Evolutionary conservation across 148 eudicot genomes (phyloP).

Genomic region (Simmondsia chinensis): DNA sequence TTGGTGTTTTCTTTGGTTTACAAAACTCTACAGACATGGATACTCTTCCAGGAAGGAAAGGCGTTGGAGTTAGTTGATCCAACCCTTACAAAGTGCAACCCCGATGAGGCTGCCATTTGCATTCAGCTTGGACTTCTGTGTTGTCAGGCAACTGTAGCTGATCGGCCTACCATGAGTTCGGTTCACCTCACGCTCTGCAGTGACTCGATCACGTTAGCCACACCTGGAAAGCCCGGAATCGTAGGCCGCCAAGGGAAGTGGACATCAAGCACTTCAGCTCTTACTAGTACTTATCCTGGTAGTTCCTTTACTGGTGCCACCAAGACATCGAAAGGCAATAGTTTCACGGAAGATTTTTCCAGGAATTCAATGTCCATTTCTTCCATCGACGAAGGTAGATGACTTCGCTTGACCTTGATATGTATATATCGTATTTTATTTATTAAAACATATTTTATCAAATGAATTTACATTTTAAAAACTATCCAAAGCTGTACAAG

Average conservation of each 20-base stretch:
- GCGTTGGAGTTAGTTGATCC: constrained; percentile 47
- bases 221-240: constrained; percentile 61
- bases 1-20: no score
- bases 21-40: constrained; percentile 59
- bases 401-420: no score
- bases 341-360: constrained; percentile 48
- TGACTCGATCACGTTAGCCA: constrained; percentile 58
- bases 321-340: constrained; percentile 22
- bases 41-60: constrained; percentile 43
- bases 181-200: constrained; percentile 57
- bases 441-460: no score
- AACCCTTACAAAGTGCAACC: constrained; percentile 25
- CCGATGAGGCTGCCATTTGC: constrained; percentile 60
- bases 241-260: constrained; percentile 55
- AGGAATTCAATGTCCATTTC: constrained; percentile 74
- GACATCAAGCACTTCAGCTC: constrained; percentile 29
- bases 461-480: no score
- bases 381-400: constrained; percentile 75
- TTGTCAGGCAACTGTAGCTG: constrained; percentile 56
- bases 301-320: constrained; percentile 18
- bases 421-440: no score
- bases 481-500: no score
- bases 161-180: constrained; percentile 73
- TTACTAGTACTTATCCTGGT: constrained; percentile 25
- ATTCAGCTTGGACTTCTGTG: constrained; percentile 73